Percentiles rank a stretch among this genome's conserved stretches.
Conservation (phyloP, 2,329 filamentous ascomycete genomes). For the Pestalotiopsis sp. region DNA sequence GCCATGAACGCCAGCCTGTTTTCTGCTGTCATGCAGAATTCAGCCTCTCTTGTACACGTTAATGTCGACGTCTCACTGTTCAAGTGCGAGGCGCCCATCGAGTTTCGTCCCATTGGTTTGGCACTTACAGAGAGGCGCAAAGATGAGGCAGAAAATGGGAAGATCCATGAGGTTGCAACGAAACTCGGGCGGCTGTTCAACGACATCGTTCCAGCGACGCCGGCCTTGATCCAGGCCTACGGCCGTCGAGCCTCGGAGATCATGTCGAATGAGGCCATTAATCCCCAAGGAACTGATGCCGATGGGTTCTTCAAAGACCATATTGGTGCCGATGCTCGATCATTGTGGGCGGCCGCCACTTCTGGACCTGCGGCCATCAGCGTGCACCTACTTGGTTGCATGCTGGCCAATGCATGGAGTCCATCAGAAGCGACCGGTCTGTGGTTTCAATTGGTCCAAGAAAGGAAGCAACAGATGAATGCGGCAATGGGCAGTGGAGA, state of each 20-base stretch:
- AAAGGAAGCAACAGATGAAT: background rate
- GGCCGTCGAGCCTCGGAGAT: background rate
- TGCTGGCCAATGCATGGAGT: background rate
- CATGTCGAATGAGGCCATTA: background rate
- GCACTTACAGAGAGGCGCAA: background rate
- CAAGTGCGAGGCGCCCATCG: background rate
- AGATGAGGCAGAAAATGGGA: background rate
- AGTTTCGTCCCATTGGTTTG: background rate
- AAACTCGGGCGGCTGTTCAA: background rate
- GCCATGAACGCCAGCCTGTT: background rate
- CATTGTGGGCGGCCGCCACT: background rate
- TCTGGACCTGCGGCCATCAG: background rate
- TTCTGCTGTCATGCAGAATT: background rate
- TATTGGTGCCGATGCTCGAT: background rate
- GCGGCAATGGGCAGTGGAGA: background rate
- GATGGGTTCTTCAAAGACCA: background rate
- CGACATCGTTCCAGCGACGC: background rate
- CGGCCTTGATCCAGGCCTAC: background rate
- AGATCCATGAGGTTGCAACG: background rate
- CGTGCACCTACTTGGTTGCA: background rate
- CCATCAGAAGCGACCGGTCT: background rate
- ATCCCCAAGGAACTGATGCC: background rate
- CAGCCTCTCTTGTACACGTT: background rate
- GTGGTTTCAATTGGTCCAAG: background rate
- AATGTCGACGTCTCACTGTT: background rate